Evolutionary conservation across 2,329 filamentous ascomycete species (phyloP).

Genomic region (Colletotrichum sojae): DNA sequence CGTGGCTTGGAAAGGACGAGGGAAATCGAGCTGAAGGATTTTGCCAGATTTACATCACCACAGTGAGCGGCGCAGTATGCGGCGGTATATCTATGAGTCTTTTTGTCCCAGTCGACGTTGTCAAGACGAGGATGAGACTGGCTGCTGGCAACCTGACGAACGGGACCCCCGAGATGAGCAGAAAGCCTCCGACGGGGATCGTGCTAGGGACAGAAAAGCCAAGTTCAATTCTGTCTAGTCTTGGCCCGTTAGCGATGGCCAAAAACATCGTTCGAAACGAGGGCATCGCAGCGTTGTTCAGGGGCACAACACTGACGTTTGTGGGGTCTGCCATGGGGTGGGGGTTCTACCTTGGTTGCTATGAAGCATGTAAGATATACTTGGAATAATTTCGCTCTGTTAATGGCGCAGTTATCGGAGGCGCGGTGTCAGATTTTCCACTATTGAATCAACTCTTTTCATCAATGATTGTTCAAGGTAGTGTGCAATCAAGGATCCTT

Average conservation of each 20-base stretch:
- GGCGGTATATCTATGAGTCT: slow-evolving; percentile 30
- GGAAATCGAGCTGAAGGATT: not conserved
- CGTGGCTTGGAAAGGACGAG: not conserved
- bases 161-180: too few species aligned
- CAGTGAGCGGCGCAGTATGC: slow-evolving; percentile 35
- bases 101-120: slow-evolving; percentile 43
- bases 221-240: rapidly evolving
- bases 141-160: slow-evolving; percentile 16
- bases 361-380: slow-evolving; percentile 13
- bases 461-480: too few species aligned
- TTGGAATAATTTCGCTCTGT: not conserved
- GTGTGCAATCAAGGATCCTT: too few species aligned
- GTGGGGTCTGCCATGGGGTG: not conserved
- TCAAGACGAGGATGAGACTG: slow-evolving; percentile 43
- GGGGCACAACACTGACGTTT: slow-evolving; percentile 8
- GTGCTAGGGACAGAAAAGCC: not conserved
- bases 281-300: slow-evolving; percentile 5
- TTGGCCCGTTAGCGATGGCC: not conserved
- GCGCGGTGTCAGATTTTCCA: too few species aligned
- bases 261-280: not conserved
- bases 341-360: slow-evolving; percentile 6
- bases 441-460: too few species aligned
- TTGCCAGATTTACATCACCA: not conserved
- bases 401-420: too few species aligned
- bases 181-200: too few species aligned